These are phyloP conservation scores for Aspergillus sp. DNA, from an alignment of 2,329 filamentous ascomycete genomes.

Conservation along the genomic window DNA sequence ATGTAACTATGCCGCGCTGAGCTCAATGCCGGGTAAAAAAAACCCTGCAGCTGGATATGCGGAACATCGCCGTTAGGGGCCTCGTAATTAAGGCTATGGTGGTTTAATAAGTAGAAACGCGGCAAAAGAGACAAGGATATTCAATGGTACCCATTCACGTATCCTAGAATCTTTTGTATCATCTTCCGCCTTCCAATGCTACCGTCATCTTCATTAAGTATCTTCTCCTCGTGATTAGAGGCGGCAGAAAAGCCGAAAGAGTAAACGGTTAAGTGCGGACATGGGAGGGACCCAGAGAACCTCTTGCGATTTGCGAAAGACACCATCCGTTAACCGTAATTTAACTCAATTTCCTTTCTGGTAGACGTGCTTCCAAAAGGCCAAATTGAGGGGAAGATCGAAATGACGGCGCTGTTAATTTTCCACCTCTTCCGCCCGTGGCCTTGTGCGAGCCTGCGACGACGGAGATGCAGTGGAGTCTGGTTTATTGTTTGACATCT, in stretches of 20 bases:
- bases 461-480: slow-evolving; percentile 18
- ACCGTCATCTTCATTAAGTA: not conserved
- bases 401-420: slow-evolving; percentile 5
- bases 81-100: not conserved
- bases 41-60: not conserved
- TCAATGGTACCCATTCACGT: slow-evolving; percentile 5
- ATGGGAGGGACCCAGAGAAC: not conserved
- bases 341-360: slow-evolving; percentile 12
- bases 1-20: not conserved
- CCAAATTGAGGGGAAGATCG: slow-evolving; percentile 1
- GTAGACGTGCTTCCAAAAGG: slow-evolving; percentile 10
- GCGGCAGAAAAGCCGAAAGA: slow-evolving; percentile 7
- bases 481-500: slow-evolving; percentile 23
- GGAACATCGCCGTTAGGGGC: not conserved
- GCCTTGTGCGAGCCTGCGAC: slow-evolving; percentile 16
- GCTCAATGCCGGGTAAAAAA: not conserved
- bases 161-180: not conserved
- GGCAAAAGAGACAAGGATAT: not conserved
- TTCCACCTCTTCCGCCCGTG: slow-evolving; percentile 15
- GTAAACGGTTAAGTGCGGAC: not conserved
- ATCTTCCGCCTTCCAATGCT: not conserved
- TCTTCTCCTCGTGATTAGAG: not conserved
- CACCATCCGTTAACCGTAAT: not conserved
- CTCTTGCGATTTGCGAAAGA: not conserved
- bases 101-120: not conserved